Evolutionary conservation across 305 asterid species (phyloP), one percentile per base, ranked within the genome.

Genomic region (Fraxinus dipetala): DNA sequence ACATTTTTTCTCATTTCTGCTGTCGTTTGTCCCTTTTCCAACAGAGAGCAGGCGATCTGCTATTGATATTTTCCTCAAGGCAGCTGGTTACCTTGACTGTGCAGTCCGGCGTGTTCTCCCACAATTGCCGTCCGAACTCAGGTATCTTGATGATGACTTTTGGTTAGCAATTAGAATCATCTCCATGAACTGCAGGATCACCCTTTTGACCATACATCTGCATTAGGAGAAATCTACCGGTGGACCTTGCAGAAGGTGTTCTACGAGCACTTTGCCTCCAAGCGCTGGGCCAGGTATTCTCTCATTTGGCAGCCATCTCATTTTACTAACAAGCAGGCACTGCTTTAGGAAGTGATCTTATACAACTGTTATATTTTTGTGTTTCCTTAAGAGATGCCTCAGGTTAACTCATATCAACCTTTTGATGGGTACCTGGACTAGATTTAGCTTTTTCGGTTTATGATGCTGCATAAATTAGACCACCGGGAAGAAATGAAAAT

Each of bases 61-160:
- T 79, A 91, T 96, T 85, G 98, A 96, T 87, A 73, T 93, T 81
- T 96, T 96, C 85, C 88, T 96, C 36, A 96, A 92, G 88, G 99
- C 99, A 45, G 99, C 99, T 6, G 99, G 99, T 84, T 96, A 92
- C 91, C 97, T 96, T 87, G 99, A 96, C 83, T 95, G 97, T 89
- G 99, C 99, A 59, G 94, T 96, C 80, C 90, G 92, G 51, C 95
- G 91, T 75, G 97, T 96, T 82, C 97, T 93, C 67, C 99, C 99
- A 5, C 98, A 95, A 83, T 78, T 96, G 85, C 92, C 98, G 35
- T 84, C 78, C 78, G 99, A 95, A 90, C 91, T 86, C 84, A 95
- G 98, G 99, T 93, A 82, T 67, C 69, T 61, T 74, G 72, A 24
- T 76, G 24, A 59, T 24, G 32, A 81, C 85, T 85, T 79, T 81